phyloP scores from a whole-genome alignment of 2,329 filamentous ascomycete genomes.

The Rutstroemia sp. region DNA sequence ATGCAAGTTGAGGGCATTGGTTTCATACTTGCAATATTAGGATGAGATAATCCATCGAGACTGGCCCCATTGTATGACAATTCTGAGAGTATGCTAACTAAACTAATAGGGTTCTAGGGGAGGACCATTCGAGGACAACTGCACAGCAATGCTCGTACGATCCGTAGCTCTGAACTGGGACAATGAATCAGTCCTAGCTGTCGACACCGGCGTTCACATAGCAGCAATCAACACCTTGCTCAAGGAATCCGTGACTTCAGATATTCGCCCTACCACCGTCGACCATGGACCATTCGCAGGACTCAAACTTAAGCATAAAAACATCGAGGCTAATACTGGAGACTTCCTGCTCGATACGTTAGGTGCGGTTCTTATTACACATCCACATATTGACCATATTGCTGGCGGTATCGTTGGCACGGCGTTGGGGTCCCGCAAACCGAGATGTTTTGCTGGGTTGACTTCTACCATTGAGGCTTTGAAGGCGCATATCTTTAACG shows the following conservation, averaged over 20 bases:
- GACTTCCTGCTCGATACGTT: slow-evolving; percentile 52
- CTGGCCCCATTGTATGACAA: no score
- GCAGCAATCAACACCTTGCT: slow-evolving; percentile 78
- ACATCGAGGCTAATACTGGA: slow-evolving; percentile 68
- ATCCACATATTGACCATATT: background rate
- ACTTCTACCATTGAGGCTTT: slow-evolving; percentile 87
- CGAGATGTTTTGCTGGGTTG: slow-evolving; percentile 80
- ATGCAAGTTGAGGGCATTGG: no score
- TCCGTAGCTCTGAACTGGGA: slow-evolving; percentile 73
- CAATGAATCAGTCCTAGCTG: slow-evolving; percentile 76
- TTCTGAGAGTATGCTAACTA: background rate
- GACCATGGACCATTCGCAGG: slow-evolving; percentile 72
- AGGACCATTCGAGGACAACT: slow-evolving; percentile 82
- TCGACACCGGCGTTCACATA: slow-evolving; percentile 88
- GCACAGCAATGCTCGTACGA: slow-evolving; percentile 78
- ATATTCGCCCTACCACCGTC: slow-evolving; percentile 45
- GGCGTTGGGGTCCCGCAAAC: slow-evolving; percentile 68
- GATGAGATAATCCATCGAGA: no score
- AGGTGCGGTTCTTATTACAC: slow-evolving; percentile 29
- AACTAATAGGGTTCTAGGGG: slow-evolving; percentile 72
- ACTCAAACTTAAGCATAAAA: slow-evolving; percentile 59
- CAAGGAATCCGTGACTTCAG: background rate
- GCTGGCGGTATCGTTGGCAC: slow-evolving; percentile 68
- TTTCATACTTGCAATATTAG: no score
- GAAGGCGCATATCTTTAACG: slow-evolving; percentile 94